Percentiles rank a stretch among this genome's conserved stretches.
These are phyloP conservation scores for Ceratocystis harringtonii DNA, from an alignment of 2,329 filamentous ascomycete species.

Conservation along the genomic window DNA sequence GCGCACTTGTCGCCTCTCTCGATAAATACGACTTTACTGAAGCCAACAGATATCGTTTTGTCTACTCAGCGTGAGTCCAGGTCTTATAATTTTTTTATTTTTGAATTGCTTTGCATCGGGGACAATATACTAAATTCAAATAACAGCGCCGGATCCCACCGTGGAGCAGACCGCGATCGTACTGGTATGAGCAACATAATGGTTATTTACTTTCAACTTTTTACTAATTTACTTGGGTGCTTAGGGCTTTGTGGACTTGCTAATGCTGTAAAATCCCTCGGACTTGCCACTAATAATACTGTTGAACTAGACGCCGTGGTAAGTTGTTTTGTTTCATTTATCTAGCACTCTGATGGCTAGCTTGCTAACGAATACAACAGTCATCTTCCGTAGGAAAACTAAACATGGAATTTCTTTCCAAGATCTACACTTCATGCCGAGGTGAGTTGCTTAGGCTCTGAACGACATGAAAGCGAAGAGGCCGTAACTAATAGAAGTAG, in stretches of 20 bases:
- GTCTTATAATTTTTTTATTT: not conserved
- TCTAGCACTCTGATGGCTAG: not conserved
- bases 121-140: conserved; percentile 18
- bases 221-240: conserved; percentile 17
- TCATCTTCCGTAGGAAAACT: conserved; percentile 71
- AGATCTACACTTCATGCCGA: conserved; percentile 40
- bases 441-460: conserved; percentile 25
- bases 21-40: conserved; percentile 66
- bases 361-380: conserved; percentile 26
- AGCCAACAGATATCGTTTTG: conserved; percentile 59
- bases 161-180: conserved; percentile 29
- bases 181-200: conserved; percentile 25
- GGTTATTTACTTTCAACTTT: not conserved
- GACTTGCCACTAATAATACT: conserved; percentile 38
- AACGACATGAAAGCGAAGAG: not conserved
- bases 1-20: conserved; percentile 51
- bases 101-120: not conserved
- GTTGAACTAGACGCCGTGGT: conserved; percentile 62
- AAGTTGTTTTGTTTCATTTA: conserved; percentile 22
- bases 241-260: conserved; percentile 62
- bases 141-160: conserved; percentile 40
- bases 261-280: conserved; percentile 47
- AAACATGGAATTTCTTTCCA: conserved; percentile 48
- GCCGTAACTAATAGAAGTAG: not conserved
- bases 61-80: conserved; percentile 65